A percentile compares a stretch with the other conserved stretches of the same genome.
Conservation (phyloP, 331 rosid genomes). For the Quercus phellos region DNA sequence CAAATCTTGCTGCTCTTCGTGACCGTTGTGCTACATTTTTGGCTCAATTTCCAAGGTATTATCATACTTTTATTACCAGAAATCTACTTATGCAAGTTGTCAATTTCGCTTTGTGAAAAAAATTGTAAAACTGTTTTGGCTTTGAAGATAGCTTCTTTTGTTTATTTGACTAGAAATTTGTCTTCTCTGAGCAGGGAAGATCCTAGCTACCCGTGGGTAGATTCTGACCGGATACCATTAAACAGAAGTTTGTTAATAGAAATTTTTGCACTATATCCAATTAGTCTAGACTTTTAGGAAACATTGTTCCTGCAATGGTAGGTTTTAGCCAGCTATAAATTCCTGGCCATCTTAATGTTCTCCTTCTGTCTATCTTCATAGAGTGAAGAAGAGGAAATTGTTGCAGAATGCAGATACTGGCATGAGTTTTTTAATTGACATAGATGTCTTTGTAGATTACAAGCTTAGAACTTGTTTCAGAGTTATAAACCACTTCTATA, state of each 20-base stretch:
- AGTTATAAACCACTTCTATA: not conserved
- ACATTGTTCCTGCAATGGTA: not conserved
- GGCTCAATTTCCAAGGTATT: constrained; percentile 61
- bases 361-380: not conserved
- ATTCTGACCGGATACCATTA: too few relatives aligned
- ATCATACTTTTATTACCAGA: not conserved
- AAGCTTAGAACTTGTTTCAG: not conserved
- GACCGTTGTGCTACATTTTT: constrained; percentile 66
- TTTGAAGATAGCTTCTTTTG: not conserved
- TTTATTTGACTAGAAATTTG: not conserved
- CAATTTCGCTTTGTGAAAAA: constrained; percentile 1
- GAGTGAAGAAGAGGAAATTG: not conserved
- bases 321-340: too few relatives aligned
- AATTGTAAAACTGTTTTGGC: not conserved
- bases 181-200: not conserved
- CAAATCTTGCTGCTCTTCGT: constrained; percentile 47
- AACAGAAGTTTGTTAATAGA: too few relatives aligned
- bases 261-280: not conserved
- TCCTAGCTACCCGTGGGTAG: too few relatives aligned
- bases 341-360: too few relatives aligned
- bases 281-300: not conserved
- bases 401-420: not conserved
- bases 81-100: constrained; percentile 2
- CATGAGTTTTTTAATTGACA: not conserved
- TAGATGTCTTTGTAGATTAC: not conserved